Base-by-base conservation (phyloP, 306 rosid genomes). In the Vigna mungo region DNA sequence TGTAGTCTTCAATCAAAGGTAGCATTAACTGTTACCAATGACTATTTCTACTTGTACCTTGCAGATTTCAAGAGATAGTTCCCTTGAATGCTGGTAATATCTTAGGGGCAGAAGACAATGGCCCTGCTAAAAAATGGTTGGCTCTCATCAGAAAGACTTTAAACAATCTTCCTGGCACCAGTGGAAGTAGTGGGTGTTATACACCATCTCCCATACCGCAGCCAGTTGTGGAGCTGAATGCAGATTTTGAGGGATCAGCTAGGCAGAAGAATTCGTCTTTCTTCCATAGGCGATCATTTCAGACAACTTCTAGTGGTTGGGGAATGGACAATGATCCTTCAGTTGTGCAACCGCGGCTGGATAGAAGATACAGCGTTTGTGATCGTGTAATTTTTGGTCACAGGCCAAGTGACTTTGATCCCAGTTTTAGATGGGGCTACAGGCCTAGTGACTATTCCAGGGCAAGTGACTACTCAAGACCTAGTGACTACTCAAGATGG, bases 111-210 rank as follows among this genome's bases (percentile, higher is more conserved):
- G 99, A 96, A 82, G 99, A 96, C 90, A 96, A 91, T 74, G 99
- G 99, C 81, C 99, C 99, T 43, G 99, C 99, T 65, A 96, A 96
- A 84, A 96, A 96, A 78, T 96, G 99, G 99, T 69, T 86, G 86
- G 89, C 99, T 84, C 94, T 96, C 54, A 96, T 96, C 46, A 86
- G 98, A 62, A 96, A 85, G 79, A 88, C 97, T 49, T 89, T 96
- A 34, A 96, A 93, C 88, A 89, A 90, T 83, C 93, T 96, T 76
- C 99, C 99, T 1, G 99, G 99, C 41, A 85, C 90, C 34, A 96
- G 98, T 39, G 93, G 96, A 49, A 84, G 88, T 14, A 76, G 86
- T 70, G 96, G 82, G 14, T 96, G 90, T 69, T 93, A 96, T 82
- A 91, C 99, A 5, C 97, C 99, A 27, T 96, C 99, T 79, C 99